Evolutionary conservation across 768 basidiomycete species (phyloP).

Genomic region (Pilatotrama ljubarskyi): DNA sequence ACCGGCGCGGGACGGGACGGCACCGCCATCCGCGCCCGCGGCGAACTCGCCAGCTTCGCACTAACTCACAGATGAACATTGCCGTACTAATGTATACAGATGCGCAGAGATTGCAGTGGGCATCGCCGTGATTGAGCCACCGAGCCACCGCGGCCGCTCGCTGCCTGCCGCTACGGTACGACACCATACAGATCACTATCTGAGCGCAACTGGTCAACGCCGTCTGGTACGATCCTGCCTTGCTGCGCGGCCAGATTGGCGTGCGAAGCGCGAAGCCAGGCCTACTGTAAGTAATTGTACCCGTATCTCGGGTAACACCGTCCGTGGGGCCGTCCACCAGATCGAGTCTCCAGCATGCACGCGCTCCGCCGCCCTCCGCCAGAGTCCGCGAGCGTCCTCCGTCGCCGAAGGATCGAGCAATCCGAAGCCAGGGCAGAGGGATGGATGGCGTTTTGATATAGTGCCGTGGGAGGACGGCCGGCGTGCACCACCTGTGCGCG

Average conservation of each 20-base stretch:
- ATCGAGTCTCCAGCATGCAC: background rate
- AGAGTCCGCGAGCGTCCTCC: constrained; percentile 2
- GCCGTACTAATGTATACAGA: no score
- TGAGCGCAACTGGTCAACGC: no score
- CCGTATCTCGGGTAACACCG: background rate
- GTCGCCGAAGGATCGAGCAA: background rate
- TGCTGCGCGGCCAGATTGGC: no score
- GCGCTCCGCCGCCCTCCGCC: background rate
- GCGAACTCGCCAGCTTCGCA: no score
- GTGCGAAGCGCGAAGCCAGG: constrained; percentile 2
- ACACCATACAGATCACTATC: no score
- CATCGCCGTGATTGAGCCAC: background rate
- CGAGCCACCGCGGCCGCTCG: no score
- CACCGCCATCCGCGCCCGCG: no score
- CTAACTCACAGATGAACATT: no score
- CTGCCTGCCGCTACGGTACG: no score
- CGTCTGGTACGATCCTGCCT: background rate
- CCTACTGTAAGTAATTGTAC: no score
- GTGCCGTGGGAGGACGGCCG: constrained; percentile 3
- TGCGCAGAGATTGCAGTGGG: background rate
- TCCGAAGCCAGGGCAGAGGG: constrained; percentile 6
- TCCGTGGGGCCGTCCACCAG: background rate
- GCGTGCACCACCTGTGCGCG: background rate
- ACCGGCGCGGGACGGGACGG: no score
- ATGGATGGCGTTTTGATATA: constrained; percentile 11